Evolutionary conservation across 345 rosid genomes (phyloP), one percentile per base, ranked within the genome.

Genomic region (Toxicodendron radicans): DNA sequence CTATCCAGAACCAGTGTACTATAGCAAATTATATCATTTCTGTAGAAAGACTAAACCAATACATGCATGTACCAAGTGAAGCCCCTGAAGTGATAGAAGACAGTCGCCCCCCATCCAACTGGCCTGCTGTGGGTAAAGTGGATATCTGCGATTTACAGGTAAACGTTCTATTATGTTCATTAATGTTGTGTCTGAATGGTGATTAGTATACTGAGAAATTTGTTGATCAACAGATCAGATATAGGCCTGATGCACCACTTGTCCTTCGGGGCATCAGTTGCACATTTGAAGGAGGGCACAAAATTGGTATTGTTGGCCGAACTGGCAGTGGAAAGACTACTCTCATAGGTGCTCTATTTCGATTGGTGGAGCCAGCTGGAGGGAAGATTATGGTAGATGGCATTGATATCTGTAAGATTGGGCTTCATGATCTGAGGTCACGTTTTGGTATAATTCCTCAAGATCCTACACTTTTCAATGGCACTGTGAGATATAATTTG

Each of bases 301-400:
- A 88, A 85, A 93, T 95, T 32, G 99, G 99, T 10, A 86, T 93
- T 48, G 97, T 95, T 79, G 99, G 99, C 24, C 83, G 97, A 58
- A 95, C 98, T 1, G 99, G 99, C 49, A 91, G 98, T 53, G 98
- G 99, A 57, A 95, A 95, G 88, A 87, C 99, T 1, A 95, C 98
- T 65, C 87, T 93, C 59, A 95, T 91, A 1, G 78, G 99, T 78
- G 97, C 99, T 80, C 62, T 91, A 64, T 95, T 93, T 81, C 96
- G 94, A 67, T 88, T 93, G 69, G 98, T 93, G 72, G 98, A 95
- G 70, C 98, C 98, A 0, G 87, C 82, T 0, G 93, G 92, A 70
- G 99, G 99, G 79, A 90, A 81, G 79, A 89, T 93, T 33, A 27
- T 90, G 7, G 92, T 95, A 41, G 99, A 95, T 64, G 96, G 93